phyloP scores from a whole-genome alignment of 2,329 filamentous ascomycete species.

The Epichloe coenophiala region DNA sequence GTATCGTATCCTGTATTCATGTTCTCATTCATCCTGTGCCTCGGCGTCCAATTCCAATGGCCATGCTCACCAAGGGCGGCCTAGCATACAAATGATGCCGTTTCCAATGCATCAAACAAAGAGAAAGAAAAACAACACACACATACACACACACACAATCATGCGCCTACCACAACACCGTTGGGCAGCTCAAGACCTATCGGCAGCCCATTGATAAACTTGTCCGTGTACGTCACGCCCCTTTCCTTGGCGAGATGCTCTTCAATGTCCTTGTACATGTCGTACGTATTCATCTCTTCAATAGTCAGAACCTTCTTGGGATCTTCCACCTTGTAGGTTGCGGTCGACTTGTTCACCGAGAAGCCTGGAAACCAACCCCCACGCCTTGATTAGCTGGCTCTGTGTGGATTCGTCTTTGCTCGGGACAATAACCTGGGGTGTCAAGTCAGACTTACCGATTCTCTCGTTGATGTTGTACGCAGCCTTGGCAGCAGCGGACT shows the following conservation, averaged over 20 bases:
- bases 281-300: slow-evolving; percentile 56
- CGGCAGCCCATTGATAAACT: slow-evolving; percentile 30
- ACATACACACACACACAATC: not conserved
- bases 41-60: no score
- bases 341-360: slow-evolving; percentile 42
- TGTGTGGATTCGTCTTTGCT: no score
- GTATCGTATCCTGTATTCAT: no score
- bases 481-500: slow-evolving; percentile 42
- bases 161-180: slow-evolving; percentile 25
- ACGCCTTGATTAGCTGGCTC: not conserved
- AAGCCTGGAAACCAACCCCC: slow-evolving; percentile 30
- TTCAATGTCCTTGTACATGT: slow-evolving; percentile 44
- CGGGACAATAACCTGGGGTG: not conserved
- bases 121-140: not conserved
- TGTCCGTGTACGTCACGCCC: slow-evolving; percentile 21
- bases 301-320: slow-evolving; percentile 50
- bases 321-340: slow-evolving; percentile 48
- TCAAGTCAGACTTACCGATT: slow-evolving; percentile 29
- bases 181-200: slow-evolving; percentile 35
- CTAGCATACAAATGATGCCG: no score
- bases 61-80: no score
- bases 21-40: no score
- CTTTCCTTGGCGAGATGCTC: slow-evolving; percentile 27
- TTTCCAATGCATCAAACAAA: not conserved
- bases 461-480: slow-evolving; percentile 49